phyloP scores from a whole-genome alignment of 116 monocot genomes.

The Iris pallida region DNA sequence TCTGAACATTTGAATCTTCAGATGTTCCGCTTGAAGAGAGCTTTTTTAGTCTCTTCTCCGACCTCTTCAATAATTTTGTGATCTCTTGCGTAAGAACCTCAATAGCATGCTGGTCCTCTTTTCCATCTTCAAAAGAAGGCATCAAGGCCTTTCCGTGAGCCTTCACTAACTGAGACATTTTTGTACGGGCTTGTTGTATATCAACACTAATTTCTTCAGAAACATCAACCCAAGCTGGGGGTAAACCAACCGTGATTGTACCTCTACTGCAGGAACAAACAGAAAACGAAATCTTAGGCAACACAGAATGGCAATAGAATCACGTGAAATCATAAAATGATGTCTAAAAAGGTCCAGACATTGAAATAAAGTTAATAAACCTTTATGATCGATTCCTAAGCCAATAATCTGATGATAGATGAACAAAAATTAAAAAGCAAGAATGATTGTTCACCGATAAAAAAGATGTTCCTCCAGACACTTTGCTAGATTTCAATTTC shows the following conservation, averaged over 20 bases:
- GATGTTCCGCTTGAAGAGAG: slow-evolving; percentile 59
- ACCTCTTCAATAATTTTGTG: slow-evolving; percentile 62
- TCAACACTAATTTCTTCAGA: slow-evolving; percentile 81
- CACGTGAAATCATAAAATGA: too few relatives aligned
- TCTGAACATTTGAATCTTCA: slow-evolving; percentile 83
- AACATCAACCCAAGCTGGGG: slow-evolving; percentile 92
- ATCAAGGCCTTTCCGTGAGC: slow-evolving; percentile 84
- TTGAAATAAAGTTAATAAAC: too few relatives aligned
- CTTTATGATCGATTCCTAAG: too few relatives aligned
- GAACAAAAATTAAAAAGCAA: too few relatives aligned
- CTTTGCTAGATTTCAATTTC: too few relatives aligned
- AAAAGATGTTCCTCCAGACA: too few relatives aligned
- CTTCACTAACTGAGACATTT: slow-evolving; percentile 77
- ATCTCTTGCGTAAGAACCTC: slow-evolving; percentile 79
- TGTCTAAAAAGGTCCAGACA: too few relatives aligned
- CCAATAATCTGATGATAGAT: too few relatives aligned
- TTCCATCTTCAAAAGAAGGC: slow-evolving; percentile 89
- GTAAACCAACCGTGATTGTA: slow-evolving; percentile 61
- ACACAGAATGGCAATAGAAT: background rate
- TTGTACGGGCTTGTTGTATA: slow-evolving; percentile 66
- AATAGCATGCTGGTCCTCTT: slow-evolving; percentile 64
- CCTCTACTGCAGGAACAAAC: slow-evolving; percentile 40
- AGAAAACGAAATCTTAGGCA: background rate
- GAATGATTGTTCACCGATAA: too few relatives aligned
- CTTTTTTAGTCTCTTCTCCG: slow-evolving; percentile 69